Base-by-base conservation (phyloP, 495 filamentous ascomycete genomes). In the Hyaloscypha hepaticicola region DNA sequence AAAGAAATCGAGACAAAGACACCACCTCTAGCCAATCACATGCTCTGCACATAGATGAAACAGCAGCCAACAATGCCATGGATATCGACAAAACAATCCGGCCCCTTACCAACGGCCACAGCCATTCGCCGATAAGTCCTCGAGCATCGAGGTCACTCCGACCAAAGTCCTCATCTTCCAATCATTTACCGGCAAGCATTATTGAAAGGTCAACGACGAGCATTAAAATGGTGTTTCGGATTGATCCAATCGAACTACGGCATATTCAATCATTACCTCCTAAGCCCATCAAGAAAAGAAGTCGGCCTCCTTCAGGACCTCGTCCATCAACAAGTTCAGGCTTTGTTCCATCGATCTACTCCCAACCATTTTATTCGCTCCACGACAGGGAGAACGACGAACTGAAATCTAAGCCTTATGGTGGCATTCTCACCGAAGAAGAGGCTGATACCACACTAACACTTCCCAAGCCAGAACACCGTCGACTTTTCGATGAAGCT, bases 391-490 rank as follows among this genome's bases (percentile, higher is more conserved):
- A 96, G 63, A 87, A 85, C 33, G 95, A 98, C 66, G 93, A 97
- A 69, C 76, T 84, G 12, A 96, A 96, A 72, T 88, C 88, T 19
- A 99, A 97, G 73, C 95, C 96, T 2, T 99, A 98, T 70, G 96
- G 95, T 51, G 95, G 95, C 9, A 96, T 98, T 49, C 77, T 99
- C 41, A 88, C 83, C 2, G 93, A 97, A 74, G 81, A 85, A 11
- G 95, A 99, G 72, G 92, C 94, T 1, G 92, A 97, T 69, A 99
- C 96, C 0, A 85, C 88, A 0, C 90, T 89, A 68, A 97, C 94
- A 0, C 81, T 96, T 50, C 96, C 95, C 1, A 83, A 86, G 50
- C 83, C 87, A 66, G 78, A 83, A 48, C 95, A 99, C 69, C 86
- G 94, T 28, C 87, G 88, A 49, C 83, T 86, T 19, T 99, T 99